A percentile compares a stretch with the other conserved stretches of the same genome.
Conservation (phyloP, 2,329 filamentous ascomycete genomes). For the Plectosphaerella sp. region DNA sequence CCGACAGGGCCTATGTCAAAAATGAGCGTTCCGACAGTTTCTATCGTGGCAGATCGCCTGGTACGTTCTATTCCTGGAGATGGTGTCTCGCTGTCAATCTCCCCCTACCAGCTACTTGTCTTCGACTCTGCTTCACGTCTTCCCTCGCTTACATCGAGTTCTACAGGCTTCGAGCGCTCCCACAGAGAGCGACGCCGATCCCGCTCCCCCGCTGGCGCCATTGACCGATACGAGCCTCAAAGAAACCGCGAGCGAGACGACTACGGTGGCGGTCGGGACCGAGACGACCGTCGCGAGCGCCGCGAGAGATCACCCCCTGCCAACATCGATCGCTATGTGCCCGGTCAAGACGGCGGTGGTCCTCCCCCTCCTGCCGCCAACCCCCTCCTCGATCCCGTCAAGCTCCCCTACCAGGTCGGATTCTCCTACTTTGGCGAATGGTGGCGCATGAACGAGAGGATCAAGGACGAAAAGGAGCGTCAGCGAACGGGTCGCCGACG, state of each 20-base stretch:
- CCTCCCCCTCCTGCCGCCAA: constrained; percentile 49
- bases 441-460: constrained; percentile 78
- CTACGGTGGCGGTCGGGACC: constrained; percentile 46
- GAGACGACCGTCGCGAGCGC: constrained; percentile 53
- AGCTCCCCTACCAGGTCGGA: constrained; percentile 73
- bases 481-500: constrained; percentile 64
- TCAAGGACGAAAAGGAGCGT: constrained; percentile 77
- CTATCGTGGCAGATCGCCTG: constrained; percentile 65
- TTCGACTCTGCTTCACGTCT: not conserved
- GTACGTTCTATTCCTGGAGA: constrained; percentile 41
- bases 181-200: constrained; percentile 56
- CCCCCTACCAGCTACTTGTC: not conserved
- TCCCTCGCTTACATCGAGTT: constrained; percentile 7
- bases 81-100: too few relatives aligned
- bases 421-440: constrained; percentile 85
- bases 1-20: constrained; percentile 47
- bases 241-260: constrained; percentile 63
- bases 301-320: constrained; percentile 58
- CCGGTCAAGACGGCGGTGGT: constrained; percentile 58
- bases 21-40: constrained; percentile 56
- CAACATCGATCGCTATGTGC: constrained; percentile 82
- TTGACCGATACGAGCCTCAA: constrained; percentile 71
- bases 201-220: constrained; percentile 59
- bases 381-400: constrained; percentile 67
- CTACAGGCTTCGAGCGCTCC: constrained; percentile 48